A percentile compares a stretch with the other conserved stretches of the same genome.
phyloP scores from a whole-genome alignment of 1,139 yeast species.

The Yamadazyma taylorii region DNA sequence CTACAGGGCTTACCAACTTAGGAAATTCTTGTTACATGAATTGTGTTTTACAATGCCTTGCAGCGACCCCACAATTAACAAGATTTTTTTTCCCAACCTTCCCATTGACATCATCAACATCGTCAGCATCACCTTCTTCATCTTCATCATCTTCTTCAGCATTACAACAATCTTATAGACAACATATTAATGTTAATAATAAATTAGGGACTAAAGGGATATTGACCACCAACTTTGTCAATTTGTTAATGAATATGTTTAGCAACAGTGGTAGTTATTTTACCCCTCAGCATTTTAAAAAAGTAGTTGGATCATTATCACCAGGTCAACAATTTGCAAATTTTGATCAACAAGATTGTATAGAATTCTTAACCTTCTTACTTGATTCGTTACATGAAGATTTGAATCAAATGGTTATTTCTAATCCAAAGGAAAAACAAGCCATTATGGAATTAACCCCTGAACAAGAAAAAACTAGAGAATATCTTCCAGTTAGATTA shows the following conservation, averaged over 20 bases:
- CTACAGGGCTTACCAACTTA: conserved; percentile 70
- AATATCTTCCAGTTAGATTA: conserved; percentile 70
- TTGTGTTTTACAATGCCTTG: conserved; percentile 82
- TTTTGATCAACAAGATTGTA: conserved; percentile 91
- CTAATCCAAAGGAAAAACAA: conserved; percentile 37
- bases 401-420: conserved; percentile 57
- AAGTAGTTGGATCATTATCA: conserved; percentile 66
- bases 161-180: conserved; percentile 49
- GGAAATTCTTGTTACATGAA: conserved; percentile 96
- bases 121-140: conserved; percentile 23
- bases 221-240: conserved; percentile 71
- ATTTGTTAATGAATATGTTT: conserved; percentile 60
- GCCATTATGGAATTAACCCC: conserved; percentile 55
- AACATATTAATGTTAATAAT: conserved; percentile 73
- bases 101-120: conserved; percentile 14
- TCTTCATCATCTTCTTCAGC: conserved; percentile 17
- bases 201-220: conserved; percentile 83
- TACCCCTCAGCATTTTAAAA: conserved; percentile 60
- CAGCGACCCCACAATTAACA: conserved; percentile 43
- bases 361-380: conserved; percentile 82
- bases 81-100: conserved; percentile 40
- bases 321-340: conserved; percentile 62
- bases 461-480: conserved; percentile 75
- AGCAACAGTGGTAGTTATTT: conserved; percentile 48
- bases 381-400: conserved; percentile 90